A percentile compares a stretch with the other conserved stretches of the same genome.
These are phyloP conservation scores for Claviceps spartinae DNA, from an alignment of 2,329 filamentous ascomycete species.

Conservation along the genomic window DNA sequence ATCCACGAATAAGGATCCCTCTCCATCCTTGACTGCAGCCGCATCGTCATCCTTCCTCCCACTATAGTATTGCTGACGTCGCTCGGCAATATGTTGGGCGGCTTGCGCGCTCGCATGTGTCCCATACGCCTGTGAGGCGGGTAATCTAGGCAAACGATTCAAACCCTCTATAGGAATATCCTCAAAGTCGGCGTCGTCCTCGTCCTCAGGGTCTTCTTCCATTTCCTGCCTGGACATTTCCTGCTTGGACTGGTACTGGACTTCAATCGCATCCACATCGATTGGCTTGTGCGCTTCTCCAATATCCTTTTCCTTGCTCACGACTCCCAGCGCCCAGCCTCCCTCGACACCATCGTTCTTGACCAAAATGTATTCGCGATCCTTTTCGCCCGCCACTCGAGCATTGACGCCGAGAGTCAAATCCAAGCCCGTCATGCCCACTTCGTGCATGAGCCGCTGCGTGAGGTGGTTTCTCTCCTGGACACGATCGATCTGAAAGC, in stretches of 20 bases:
- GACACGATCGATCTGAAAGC: conserved; percentile 91
- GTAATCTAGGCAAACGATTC: conserved; percentile 60
- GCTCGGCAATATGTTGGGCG: conserved; percentile 13
- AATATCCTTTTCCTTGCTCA: conserved; percentile 69
- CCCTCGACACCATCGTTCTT: conserved; percentile 92
- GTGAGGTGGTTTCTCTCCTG: conserved; percentile 87
- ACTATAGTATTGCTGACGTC: conserved; percentile 17
- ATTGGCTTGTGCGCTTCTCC: conserved; percentile 80
- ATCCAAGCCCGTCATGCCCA: conserved; percentile 73
- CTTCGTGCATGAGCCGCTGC: conserved; percentile 85
- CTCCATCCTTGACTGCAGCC: conserved; percentile 26
- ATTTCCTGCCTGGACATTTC: conserved; percentile 36
- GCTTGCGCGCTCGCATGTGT: conserved; percentile 12
- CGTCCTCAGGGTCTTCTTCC: conserved; percentile 42
- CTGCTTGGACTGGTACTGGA: conserved; percentile 42
- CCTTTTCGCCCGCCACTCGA: conserved; percentile 70
- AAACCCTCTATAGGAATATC: conserved; percentile 85
- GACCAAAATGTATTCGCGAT: conserved; percentile 87
- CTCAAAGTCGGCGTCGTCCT: conserved; percentile 41
- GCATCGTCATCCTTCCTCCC: conserved; percentile 5
- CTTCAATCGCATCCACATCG: conserved; percentile 61
- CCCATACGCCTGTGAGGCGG: conserved; percentile 9
- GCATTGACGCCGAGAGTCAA: conserved; percentile 51
- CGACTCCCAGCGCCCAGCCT: conserved; percentile 89
- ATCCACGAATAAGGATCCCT: conserved; percentile 37